These are phyloP conservation scores for Emericellopsis atlantica DNA, from an alignment of 2,329 filamentous ascomycete species.

Conservation along the genomic window DNA sequence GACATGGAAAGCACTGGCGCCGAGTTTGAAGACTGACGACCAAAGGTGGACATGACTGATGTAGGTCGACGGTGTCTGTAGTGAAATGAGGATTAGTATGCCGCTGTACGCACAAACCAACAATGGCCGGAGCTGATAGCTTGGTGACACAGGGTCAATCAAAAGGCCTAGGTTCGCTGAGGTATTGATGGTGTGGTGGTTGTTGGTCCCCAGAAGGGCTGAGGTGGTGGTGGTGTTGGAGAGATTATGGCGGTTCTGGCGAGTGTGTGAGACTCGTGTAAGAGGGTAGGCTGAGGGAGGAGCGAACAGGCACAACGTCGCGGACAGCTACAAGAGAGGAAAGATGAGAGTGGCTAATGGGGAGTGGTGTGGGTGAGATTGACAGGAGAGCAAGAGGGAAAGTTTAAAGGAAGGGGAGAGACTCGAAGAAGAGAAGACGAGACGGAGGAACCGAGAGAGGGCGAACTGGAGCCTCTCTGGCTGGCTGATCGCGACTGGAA, in stretches of 20 bases:
- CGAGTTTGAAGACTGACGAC: constrained; percentile 24
- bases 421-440: not conserved
- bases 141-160: not conserved
- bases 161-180: not conserved
- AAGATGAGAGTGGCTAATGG: not conserved
- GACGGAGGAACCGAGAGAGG: not conserved
- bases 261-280: too few species aligned
- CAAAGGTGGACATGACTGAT: constrained; percentile 29
- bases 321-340: not conserved
- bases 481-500: constrained; percentile 2
- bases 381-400: not conserved
- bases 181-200: too few species aligned
- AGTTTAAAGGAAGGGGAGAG: not conserved
- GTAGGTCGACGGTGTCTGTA: not conserved
- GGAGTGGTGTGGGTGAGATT: not conserved
- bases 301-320: too few species aligned
- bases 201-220: too few species aligned
- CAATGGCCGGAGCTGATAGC: not conserved
- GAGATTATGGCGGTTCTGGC: too few species aligned
- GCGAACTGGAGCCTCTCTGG: not conserved
- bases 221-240: too few species aligned
- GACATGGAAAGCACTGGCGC: constrained; percentile 31
- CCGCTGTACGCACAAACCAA: constrained; percentile 4
- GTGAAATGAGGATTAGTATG: constrained; percentile 3
- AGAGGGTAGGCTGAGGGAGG: too few species aligned